phyloP scores from a whole-genome alignment of 2,329 filamentous ascomycete species.

The Periconia sp. region DNA sequence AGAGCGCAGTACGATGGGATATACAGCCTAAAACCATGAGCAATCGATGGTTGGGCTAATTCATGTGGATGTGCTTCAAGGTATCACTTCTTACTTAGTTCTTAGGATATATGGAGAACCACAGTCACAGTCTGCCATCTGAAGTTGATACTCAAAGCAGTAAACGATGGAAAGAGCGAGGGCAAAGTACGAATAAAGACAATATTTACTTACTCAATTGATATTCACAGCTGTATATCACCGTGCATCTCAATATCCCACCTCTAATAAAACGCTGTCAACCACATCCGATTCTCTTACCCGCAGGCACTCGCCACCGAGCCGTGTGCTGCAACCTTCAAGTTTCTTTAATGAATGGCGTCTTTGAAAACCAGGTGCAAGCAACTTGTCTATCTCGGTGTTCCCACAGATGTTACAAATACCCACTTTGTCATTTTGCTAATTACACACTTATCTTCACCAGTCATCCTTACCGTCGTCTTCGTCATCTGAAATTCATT shows the following conservation, averaged over 20 bases:
- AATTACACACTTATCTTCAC: constrained; percentile 40
- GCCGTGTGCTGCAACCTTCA: not conserved
- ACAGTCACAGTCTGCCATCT: too few relatives aligned
- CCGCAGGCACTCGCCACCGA: not conserved
- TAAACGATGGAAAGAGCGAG: too few relatives aligned
- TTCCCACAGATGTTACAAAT: not conserved
- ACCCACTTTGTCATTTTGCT: not conserved
- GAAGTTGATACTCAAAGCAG: too few relatives aligned
- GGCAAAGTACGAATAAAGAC: not conserved
- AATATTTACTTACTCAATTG: not conserved
- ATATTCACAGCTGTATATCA: not conserved
- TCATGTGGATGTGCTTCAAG: too few relatives aligned
- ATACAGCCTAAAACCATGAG: too few relatives aligned
- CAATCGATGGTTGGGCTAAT: too few relatives aligned
- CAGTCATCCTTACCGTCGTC: constrained; percentile 72
- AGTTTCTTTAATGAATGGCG: not conserved
- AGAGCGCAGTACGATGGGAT: too few relatives aligned
- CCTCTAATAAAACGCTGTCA: not conserved
- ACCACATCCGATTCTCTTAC: not conserved
- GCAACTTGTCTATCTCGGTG: not conserved
- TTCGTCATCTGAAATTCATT: constrained; percentile 66
- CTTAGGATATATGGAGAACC: too few relatives aligned
- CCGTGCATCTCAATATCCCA: not conserved
- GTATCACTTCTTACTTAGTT: too few relatives aligned
- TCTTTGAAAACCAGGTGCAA: not conserved